A percentile compares a stretch with the other conserved stretches of the same genome.
phyloP scores from a whole-genome alignment of 2,329 filamentous ascomycete genomes.

The Helminthosporium solani region DNA sequence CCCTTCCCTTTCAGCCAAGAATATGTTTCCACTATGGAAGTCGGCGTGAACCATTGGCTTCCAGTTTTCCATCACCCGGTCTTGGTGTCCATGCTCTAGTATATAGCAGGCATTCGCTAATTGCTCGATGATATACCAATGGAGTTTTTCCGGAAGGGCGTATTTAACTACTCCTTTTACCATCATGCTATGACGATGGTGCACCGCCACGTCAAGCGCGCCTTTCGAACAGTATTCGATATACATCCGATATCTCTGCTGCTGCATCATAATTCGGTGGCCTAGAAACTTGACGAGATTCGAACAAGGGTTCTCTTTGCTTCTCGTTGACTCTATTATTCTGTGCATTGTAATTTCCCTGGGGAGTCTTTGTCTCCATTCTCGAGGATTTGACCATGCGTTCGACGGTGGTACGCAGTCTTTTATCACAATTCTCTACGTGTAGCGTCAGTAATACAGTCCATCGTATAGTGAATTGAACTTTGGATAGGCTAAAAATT shows the following conservation, averaged over 20 bases:
- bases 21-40: background rate
- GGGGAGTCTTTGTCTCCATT: slow-evolving; percentile 8
- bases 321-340: slow-evolving; percentile 6
- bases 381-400: slow-evolving; percentile 3
- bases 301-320: background rate
- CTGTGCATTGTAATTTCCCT: slow-evolving; percentile 11
- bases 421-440: slow-evolving; percentile 13
- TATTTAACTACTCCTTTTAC: background rate
- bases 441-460: background rate
- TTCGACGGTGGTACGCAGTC: background rate
- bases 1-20: background rate
- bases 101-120: slow-evolving; percentile 4
- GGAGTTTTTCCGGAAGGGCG: background rate
- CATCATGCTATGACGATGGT: background rate
- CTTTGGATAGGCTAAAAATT: background rate
- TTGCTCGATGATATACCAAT: slow-evolving; percentile 6
- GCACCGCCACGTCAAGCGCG: background rate
- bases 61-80: background rate
- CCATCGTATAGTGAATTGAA: too few species aligned
- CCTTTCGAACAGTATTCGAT: slow-evolving; percentile 5
- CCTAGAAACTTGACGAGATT: slow-evolving; percentile 8
- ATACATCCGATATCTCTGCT: slow-evolving; percentile 7
- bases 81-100: background rate
- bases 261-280: slow-evolving; percentile 13
- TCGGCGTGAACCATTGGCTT: slow-evolving; percentile 5